These are phyloP conservation scores for Pestalotiopsis sp. DNA, from an alignment of 2,329 filamentous ascomycete species.

Conservation along the genomic window DNA sequence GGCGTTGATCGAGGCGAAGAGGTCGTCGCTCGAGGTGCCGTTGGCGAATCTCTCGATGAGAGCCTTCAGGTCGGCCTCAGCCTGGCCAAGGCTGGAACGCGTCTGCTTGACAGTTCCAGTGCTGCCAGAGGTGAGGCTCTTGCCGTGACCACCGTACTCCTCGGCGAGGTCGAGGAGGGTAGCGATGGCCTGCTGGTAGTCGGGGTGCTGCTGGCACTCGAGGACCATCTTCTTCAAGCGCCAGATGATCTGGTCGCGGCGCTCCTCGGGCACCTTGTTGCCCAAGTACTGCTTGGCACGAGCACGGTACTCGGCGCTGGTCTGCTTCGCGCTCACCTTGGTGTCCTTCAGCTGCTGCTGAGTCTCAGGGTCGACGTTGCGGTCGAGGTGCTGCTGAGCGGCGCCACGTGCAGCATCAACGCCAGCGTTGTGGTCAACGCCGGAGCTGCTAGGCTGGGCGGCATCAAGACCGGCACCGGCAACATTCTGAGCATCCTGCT, in stretches of 20 bases:
- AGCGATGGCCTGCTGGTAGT: slow-evolving; percentile 90
- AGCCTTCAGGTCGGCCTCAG: slow-evolving; percentile 81
- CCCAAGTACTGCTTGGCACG: slow-evolving; percentile 72
- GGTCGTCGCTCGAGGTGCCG: slow-evolving; percentile 82
- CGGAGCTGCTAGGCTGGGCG: slow-evolving; percentile 29
- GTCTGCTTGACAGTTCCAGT: slow-evolving; percentile 73
- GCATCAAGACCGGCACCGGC: slow-evolving; percentile 51
- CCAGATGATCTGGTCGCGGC: slow-evolving; percentile 89
- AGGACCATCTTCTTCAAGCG: slow-evolving; percentile 96
- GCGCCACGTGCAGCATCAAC: slow-evolving; percentile 31
- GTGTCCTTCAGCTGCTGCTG: slow-evolving; percentile 53
- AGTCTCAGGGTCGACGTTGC: slow-evolving; percentile 67
- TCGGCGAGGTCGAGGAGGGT: slow-evolving; percentile 84
- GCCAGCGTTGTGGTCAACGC: slow-evolving; percentile 26
- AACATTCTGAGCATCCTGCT: slow-evolving; percentile 63
- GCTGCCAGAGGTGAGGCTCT: slow-evolving; percentile 64
- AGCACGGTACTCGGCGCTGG: slow-evolving; percentile 40
- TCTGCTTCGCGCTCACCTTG: slow-evolving; percentile 46
- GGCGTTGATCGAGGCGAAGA: slow-evolving; percentile 81
- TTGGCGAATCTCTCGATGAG: slow-evolving; percentile 96
- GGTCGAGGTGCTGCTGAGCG: slow-evolving; percentile 58
- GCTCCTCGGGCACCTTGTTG: slow-evolving; percentile 88
- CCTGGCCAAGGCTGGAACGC: slow-evolving; percentile 67
- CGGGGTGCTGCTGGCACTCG: slow-evolving; percentile 92
- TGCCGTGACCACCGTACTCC: slow-evolving; percentile 78